Base-by-base conservation (phyloP, 768 basidiomycete species). In the Naganishia randhawae region DNA sequence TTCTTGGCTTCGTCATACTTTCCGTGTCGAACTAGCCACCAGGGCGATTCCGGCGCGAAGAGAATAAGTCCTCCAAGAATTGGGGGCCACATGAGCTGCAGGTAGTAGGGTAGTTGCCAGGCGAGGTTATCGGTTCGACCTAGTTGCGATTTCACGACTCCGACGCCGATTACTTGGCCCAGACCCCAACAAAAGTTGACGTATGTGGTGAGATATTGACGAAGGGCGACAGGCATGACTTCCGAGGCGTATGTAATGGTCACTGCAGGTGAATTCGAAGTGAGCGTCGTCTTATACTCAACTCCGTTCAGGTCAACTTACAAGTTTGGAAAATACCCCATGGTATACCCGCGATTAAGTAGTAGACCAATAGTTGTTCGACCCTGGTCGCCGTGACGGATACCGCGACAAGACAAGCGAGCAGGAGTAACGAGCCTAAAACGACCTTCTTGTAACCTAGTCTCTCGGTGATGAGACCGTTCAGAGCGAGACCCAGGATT, bases 401-500 rank as follows among this genome's bases (percentile, higher is more conserved):
- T 19, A 67, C 73, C 32, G 76, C 68, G 65, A 74, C 76, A 67
- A 78, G 61, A 1, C 52, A 75, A 63, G 71, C 68, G 22, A 77
- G 66, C 50, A 70, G 22, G 51, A 73, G 19, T 0, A 81, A 71
- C 35, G 74, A 76, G 14, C 68, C 66, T 50, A 80, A 67, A 65
- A 81, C 73, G 67, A 77, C 75, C 25, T 76, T 74, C 50, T 76
- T 73, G 69, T 78, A 78, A 0, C 82, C 82, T 66, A 73, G 77
- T 25, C 80, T 76, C 55, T 82, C 81, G 22, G 77, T 73, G 10
- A 75, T 71, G 35, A 45, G 68, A 39, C 81, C 82, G 66, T 80
- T 81, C 66, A 80, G 63, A 65, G 76, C 32, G 14, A 81, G 73
- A 50, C 80, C 81, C 37, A 81, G 67, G 67, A 81, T 80, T 41